A percentile compares a stretch with the other conserved stretches of the same genome.
Evolutionary conservation across 257 asterid genomes (phyloP).

Genomic region (Petrea volubilis): DNA sequence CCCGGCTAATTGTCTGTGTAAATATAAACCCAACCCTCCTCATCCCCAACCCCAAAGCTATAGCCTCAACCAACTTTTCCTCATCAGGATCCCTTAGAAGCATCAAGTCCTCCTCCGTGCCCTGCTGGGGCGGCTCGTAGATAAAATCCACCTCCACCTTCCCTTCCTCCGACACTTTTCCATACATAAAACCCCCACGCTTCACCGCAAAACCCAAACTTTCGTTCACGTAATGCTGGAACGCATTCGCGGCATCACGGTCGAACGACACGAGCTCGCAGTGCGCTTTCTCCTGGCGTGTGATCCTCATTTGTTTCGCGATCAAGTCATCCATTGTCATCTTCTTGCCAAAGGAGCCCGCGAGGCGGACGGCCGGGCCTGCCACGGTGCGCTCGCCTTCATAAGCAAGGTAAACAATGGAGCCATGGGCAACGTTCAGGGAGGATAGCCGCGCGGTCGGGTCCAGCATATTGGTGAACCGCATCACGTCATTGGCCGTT

Average conservation of each 20-base stretch:
- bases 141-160: conserved; percentile 66
- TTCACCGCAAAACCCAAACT: conserved; percentile 62
- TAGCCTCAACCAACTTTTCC: conserved; percentile 58
- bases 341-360: conserved; percentile 71
- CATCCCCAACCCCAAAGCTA: conserved; percentile 69
- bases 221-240: conserved; percentile 66
- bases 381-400: conserved; percentile 56
- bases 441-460: conserved; percentile 38
- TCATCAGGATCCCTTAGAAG: conserved; percentile 55
- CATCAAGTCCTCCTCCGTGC: conserved; percentile 51
- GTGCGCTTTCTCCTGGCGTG: conserved; percentile 63
- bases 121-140: conserved; percentile 73
- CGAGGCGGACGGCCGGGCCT: conserved; percentile 47
- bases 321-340: conserved; percentile 76
- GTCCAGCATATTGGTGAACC: conserved; percentile 52
- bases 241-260: conserved; percentile 61
- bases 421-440: conserved; percentile 48
- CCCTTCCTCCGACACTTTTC: conserved; percentile 54
- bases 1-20: conserved; percentile 64
- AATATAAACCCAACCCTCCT: conserved; percentile 66
- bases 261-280: conserved; percentile 68
- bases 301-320: conserved; percentile 66
- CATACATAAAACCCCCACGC: conserved; percentile 71
- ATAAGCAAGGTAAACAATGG: conserved; percentile 59
- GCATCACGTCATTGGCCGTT: conserved; percentile 42